Conservation (phyloP, 306 rosid genomes). For the Cicer pinnatifidum region DNA sequence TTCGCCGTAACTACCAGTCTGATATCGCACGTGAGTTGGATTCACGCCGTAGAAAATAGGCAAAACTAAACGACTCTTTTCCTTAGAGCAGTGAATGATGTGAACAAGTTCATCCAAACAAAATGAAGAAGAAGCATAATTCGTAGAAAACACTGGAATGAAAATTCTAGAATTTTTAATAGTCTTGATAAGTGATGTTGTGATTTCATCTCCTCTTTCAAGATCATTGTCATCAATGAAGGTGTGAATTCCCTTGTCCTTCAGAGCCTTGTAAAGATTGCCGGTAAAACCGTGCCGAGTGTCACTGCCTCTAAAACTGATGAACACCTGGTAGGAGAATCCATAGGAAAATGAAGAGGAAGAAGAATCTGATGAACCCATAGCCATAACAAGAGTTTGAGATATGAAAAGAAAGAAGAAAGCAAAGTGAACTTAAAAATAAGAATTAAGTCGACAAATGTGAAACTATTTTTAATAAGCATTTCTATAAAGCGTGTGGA, state of each 20-base stretch:
- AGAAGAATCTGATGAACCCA: not conserved
- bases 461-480: too few species aligned
- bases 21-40: not conserved
- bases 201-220: not conserved
- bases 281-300: not conserved
- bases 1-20: not conserved
- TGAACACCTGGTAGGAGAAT: not conserved
- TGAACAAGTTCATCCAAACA: not conserved
- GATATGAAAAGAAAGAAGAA: too few species aligned
- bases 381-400: too few species aligned
- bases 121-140: conserved; percentile 6
- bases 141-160: not conserved
- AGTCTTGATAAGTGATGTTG: not conserved
- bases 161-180: not conserved
- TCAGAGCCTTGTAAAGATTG: not conserved
- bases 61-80: not conserved
- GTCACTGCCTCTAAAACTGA: not conserved
- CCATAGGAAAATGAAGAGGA: not conserved
- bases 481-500: too few species aligned
- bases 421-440: too few species aligned
- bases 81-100: not conserved
- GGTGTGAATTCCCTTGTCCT: not conserved
- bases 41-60: not conserved
- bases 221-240: not conserved
- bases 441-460: too few species aligned